phyloP scores from a whole-genome alignment of 2,329 filamentous ascomycete genomes.

The Monilinia aucupariae region DNA sequence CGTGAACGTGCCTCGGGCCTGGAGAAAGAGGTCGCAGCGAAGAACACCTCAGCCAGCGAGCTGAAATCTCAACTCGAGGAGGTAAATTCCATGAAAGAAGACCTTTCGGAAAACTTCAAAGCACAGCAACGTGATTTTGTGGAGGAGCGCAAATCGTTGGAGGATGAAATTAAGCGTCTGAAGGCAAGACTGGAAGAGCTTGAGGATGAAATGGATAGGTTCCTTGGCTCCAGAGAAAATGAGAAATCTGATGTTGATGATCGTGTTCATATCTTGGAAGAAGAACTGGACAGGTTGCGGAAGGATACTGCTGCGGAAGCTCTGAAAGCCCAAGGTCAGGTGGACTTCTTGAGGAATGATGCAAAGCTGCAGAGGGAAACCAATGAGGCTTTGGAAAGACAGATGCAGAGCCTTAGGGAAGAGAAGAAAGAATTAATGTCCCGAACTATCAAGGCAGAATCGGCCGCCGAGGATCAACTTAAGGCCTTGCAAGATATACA shows the following conservation, averaged over 20 bases:
- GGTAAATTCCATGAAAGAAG: conserved; percentile 84
- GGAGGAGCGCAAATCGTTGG: conserved; percentile 75
- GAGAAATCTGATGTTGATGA: conserved; percentile 68
- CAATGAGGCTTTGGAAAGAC: conserved; percentile 52
- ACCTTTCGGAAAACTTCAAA: conserved; percentile 91
- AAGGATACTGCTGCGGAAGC: conserved; percentile 53
- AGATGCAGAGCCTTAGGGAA: conserved; percentile 51
- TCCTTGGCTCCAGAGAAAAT: conserved; percentile 77
- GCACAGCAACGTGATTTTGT: conserved; percentile 84
- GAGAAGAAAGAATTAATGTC: conserved; percentile 48
- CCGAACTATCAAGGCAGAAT: conserved; percentile 47
- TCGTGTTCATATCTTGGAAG: conserved; percentile 60
- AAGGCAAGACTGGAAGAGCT: conserved; percentile 77
- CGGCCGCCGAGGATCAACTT: conserved; percentile 47
- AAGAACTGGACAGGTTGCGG: conserved; percentile 61
- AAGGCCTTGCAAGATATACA: conserved; percentile 55
- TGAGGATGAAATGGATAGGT: conserved; percentile 85
- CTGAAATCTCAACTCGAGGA: conserved; percentile 71
- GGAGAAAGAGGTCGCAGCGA: conserved; percentile 62
- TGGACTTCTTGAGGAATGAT: conserved; percentile 59
- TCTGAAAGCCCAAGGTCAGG: conserved; percentile 55
- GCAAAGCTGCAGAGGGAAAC: conserved; percentile 54
- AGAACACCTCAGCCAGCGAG: conserved; percentile 52
- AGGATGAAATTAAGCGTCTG: conserved; percentile 71
- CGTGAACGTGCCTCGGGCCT: conserved; percentile 61